Evolutionary conservation across 352 stramenopile genomes (phyloP), one percentile per base, ranked within the genome.

Genomic region (Phytophthora macrochlamydospora): DNA sequence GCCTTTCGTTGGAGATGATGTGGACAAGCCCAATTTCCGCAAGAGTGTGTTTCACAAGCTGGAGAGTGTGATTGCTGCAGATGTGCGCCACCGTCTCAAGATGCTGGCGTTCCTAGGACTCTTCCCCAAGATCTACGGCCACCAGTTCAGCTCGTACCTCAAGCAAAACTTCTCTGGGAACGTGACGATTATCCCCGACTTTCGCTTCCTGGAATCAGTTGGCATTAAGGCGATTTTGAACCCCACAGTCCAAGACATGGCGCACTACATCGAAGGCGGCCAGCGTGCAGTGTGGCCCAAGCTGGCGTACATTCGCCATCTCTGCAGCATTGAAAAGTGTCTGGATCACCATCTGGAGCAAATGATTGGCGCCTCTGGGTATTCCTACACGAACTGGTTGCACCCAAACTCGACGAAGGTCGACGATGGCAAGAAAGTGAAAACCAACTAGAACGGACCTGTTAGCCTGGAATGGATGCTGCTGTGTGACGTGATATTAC

Each of bases 81-180:
- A 90, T 45, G 69, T 88, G 50, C 76, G 81, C 4, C 81, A 88
- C 31, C 75, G 81, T 3, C 71, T 89, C 24, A 91, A 89, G 66
- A 87, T 90, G 82, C 75, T 92, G n/a, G 79, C 81, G 5, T 87
- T 94, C 55, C 66, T 98, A 3, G 92, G 94, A 0, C 67, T 98
- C n/a, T 97, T 94, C 51, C 79, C 89, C 2, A 86, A 83, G 63
- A 88, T 90, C 52, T 89, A 91, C 56, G 82, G 78, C 3, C 92
- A 98, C 70, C 80, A 89, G 52, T 85, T 85, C 60, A 89, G 78
- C 52, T 85, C 70, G 48, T 90, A 78, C 52, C 79, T 98, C 76
- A 88, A 92, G 49, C 93, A 98, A 79, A 97, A 98, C 64, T 99
- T 99, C 72, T 96, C 97, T 51, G 97, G 96, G 29, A 97, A 99